Evolutionary conservation across 176 grass and related monocot species (phyloP).

Genomic region (Elymus sibiricus): DNA sequence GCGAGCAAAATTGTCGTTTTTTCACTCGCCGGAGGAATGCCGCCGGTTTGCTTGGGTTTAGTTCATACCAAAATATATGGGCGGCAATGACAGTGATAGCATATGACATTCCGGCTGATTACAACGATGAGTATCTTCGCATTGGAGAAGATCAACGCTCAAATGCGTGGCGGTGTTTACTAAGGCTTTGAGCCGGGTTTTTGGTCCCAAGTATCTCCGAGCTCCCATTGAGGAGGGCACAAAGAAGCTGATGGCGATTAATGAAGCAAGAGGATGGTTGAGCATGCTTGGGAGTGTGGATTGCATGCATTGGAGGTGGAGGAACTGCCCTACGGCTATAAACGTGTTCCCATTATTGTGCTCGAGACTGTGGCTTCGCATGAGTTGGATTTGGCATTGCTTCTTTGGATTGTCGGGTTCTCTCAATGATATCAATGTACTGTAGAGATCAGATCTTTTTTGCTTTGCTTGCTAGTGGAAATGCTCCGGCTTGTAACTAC

Average conservation of each 20-base stretch:
- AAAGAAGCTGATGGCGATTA: neutral
- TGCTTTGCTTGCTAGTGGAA: too few relatives aligned
- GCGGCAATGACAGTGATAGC: neutral
- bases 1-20: too few relatives aligned
- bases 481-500: neutral
- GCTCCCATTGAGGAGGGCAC: too few relatives aligned
- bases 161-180: too few relatives aligned
- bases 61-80: neutral
- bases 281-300: neutral
- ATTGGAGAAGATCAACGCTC: neutral
- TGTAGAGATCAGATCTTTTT: neutral
- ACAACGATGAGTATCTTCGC: neutral
- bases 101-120: rapidly evolving
- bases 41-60: too few relatives aligned
- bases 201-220: too few relatives aligned
- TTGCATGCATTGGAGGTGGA: neutral
- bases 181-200: too few relatives aligned
- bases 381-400: neutral
- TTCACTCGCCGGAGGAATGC: too few relatives aligned
- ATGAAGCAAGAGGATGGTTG: neutral
- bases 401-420: neutral
- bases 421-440: neutral
- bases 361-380: too few relatives aligned
- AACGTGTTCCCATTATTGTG: neutral
- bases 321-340: neutral